Conservation (phyloP, 352 stramenopile species). For the Phytophthora kernoviae region DNA sequence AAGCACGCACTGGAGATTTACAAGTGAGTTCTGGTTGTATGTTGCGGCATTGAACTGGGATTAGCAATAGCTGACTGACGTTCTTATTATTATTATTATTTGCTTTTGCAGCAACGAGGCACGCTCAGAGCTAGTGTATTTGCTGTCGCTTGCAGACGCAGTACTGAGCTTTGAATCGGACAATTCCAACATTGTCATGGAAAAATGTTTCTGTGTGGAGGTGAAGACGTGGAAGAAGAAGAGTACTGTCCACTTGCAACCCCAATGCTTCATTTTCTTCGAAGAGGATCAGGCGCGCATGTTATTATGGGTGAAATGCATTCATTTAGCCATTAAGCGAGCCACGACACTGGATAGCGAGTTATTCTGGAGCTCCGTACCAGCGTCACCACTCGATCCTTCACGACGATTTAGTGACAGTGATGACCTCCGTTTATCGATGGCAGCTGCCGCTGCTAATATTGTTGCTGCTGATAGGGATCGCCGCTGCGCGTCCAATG, state of each 20-base stretch:
- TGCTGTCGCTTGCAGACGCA: slow-evolving; percentile 61
- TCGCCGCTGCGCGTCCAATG: slow-evolving; percentile 8
- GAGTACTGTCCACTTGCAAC: slow-evolving; percentile 56
- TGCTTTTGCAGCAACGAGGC: slow-evolving; percentile 51
- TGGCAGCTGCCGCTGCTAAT: neutral
- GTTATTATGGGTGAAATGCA: slow-evolving; percentile 79
- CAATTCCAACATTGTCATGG: slow-evolving; percentile 67
- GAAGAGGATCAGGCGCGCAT: slow-evolving; percentile 72
- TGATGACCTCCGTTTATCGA: slow-evolving; percentile 22
- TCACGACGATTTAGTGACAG: slow-evolving; percentile 19
- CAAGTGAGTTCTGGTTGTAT: slow-evolving; percentile 30
- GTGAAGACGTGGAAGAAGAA: slow-evolving; percentile 77
- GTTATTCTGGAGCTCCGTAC: slow-evolving; percentile 36
- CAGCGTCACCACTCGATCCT: slow-evolving; percentile 19
- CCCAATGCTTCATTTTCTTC: slow-evolving; percentile 76
- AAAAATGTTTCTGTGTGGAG: slow-evolving; percentile 80
- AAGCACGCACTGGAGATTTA: slow-evolving; percentile 72
- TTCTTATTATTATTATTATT: slow-evolving; percentile 1
- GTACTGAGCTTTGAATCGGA: slow-evolving; percentile 72
- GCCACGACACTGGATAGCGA: slow-evolving; percentile 45
- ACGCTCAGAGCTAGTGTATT: slow-evolving; percentile 56
- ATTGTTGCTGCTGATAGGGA: neutral
- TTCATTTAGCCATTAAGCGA: slow-evolving; percentile 68
- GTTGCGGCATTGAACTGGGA: too few species aligned
- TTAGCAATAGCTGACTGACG: neutral